Percentiles rank a stretch among this genome's conserved stretches.
Evolutionary conservation across 2,329 filamentous ascomycete species (phyloP).

Genomic region (Epichloe typhina): DNA sequence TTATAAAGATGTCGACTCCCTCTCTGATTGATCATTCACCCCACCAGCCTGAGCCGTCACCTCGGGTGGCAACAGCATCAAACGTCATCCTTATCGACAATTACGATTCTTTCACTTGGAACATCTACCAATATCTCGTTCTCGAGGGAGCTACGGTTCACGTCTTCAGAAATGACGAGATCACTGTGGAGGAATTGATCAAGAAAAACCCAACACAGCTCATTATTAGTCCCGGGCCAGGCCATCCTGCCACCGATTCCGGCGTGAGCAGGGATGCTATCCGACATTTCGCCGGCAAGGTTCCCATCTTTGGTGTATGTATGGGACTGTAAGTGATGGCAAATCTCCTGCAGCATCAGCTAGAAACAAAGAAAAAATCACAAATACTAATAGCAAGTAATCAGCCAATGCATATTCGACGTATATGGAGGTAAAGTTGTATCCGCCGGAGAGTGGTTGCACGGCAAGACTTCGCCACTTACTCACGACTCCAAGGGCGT

Average conservation of each 20-base stretch:
- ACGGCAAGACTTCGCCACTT: conserved; percentile 90
- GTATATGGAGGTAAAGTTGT: conserved; percentile 84
- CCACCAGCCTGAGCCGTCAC: conserved; percentile 62
- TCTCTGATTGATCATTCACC: conserved; percentile 69
- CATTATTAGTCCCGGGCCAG: conserved; percentile 88
- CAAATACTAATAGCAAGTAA: not conserved
- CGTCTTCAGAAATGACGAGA: conserved; percentile 85
- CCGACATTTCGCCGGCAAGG: conserved; percentile 80
- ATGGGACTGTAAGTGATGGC: conserved; percentile 69
- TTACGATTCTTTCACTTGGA: conserved; percentile 99
- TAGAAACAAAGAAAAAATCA: too few species aligned
- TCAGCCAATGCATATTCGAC: conserved; percentile 85
- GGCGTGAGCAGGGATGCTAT: conserved; percentile 91
- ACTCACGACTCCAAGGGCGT: conserved; percentile 86
- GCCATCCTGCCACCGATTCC: conserved; percentile 82
- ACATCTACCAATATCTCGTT: conserved; percentile 95
- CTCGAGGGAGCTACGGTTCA: conserved; percentile 89
- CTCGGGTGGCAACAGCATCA: conserved; percentile 63
- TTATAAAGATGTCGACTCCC: conserved; percentile 30
- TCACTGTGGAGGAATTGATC: conserved; percentile 72
- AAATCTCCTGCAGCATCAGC: not conserved
- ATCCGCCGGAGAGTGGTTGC: conserved; percentile 89
- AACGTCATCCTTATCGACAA: conserved; percentile 97
- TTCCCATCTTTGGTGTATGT: conserved; percentile 92
- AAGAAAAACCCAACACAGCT: conserved; percentile 80